phyloP scores from a whole-genome alignment of 2,329 filamentous ascomycete species.

The Exophiala spinifera region DNA sequence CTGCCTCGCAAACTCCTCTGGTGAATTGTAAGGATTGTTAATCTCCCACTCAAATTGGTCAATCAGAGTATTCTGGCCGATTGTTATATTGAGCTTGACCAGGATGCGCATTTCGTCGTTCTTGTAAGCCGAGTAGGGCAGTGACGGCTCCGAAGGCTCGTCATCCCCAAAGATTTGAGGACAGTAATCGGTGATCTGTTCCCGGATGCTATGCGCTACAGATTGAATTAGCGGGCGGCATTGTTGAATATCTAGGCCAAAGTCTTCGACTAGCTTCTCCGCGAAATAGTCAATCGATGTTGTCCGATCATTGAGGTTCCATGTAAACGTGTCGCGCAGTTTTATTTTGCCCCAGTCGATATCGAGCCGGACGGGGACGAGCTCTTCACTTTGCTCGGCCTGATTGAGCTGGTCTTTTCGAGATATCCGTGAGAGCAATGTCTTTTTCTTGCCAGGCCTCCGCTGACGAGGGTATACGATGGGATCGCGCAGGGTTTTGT shows the following conservation, averaged over 20 bases:
- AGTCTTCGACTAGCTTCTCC: slow-evolving; percentile 83
- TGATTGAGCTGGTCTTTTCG: slow-evolving; percentile 80
- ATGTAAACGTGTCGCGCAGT: slow-evolving; percentile 94
- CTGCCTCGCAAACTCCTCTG: slow-evolving; percentile 85
- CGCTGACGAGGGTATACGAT: slow-evolving; percentile 78
- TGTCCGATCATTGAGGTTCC: slow-evolving; percentile 92
- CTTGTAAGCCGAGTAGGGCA: slow-evolving; percentile 92
- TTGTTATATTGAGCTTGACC: slow-evolving; percentile 95
- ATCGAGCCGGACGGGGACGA: slow-evolving; percentile 87
- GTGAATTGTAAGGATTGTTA: slow-evolving; percentile 88
- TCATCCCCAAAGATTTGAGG: slow-evolving; percentile 88
- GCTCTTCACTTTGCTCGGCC: slow-evolving; percentile 84
- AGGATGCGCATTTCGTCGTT: slow-evolving; percentile 98
- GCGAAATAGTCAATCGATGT: slow-evolving; percentile 79
- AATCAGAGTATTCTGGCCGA: slow-evolving; percentile 86
- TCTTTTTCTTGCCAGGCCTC: slow-evolving; percentile 71
- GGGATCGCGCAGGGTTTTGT: slow-evolving; percentile 56
- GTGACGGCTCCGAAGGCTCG: slow-evolving; percentile 80
- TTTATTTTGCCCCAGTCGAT: slow-evolving; percentile 95
- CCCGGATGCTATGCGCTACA: slow-evolving; percentile 68
- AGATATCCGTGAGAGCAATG: slow-evolving; percentile 68
- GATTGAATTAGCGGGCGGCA: slow-evolving; percentile 58
- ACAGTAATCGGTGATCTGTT: slow-evolving; percentile 90
- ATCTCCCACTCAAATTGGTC: slow-evolving; percentile 99
- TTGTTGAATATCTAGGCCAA: slow-evolving; percentile 68